Evolutionary conservation across 345 rosid genomes (phyloP).

Genomic region (Citrus hindsii): DNA sequence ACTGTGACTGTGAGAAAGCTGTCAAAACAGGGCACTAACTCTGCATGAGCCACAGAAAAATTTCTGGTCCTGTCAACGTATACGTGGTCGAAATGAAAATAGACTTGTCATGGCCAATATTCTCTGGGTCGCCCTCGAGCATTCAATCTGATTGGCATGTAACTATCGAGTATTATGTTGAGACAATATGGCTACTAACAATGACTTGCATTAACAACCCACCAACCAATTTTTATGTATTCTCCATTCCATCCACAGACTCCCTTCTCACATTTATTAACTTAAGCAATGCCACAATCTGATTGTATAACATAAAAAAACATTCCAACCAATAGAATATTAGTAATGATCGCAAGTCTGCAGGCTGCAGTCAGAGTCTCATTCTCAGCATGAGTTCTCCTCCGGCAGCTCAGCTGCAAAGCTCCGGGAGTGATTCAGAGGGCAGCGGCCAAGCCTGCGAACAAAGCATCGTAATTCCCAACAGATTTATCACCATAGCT

Average conservation of each 20-base stretch:
- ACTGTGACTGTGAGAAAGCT: not conserved
- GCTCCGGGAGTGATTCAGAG: constrained; percentile 34
- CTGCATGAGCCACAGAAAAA: not conserved
- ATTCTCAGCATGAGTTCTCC: constrained; percentile 25
- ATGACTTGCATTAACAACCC: constrained; percentile 6
- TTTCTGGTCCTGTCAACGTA: constrained; percentile 7
- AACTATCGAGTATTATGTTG: not conserved
- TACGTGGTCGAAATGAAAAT: constrained; percentile 17
- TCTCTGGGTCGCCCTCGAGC: not conserved
- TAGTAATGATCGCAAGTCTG: not conserved
- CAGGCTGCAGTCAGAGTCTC: not conserved
- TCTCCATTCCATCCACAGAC: constrained; percentile 47
- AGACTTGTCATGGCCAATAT: constrained; percentile 19
- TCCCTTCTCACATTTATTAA: constrained; percentile 40
- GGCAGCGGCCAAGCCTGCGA: constrained; percentile 24
- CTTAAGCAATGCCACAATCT: constrained; percentile 16
- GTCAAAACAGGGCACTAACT: not conserved
- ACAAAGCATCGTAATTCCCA: constrained; percentile 50
- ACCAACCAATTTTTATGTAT: constrained; percentile 12
- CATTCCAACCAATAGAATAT: not conserved
- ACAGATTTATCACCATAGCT: constrained; percentile 34
- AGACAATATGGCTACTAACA: not conserved
- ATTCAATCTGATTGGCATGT: not conserved
- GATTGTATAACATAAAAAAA: not conserved
- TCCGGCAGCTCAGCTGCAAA: constrained; percentile 16